Percentiles rank a stretch among this genome's conserved stretches.
These are phyloP conservation scores for Plasmopara muralis DNA, from an alignment of 352 stramenopile genomes.

Conservation along the genomic window DNA sequence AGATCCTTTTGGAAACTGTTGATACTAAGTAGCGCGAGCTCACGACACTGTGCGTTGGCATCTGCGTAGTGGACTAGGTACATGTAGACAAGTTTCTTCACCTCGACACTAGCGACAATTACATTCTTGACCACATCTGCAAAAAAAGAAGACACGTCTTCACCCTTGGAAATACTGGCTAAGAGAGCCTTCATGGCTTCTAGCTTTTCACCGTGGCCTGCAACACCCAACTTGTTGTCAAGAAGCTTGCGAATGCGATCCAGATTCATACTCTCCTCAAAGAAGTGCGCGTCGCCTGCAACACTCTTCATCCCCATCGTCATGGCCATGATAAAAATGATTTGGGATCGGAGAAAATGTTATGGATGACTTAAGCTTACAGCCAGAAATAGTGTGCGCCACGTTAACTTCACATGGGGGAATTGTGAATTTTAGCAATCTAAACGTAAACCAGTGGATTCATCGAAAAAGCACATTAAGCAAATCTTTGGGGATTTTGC, in stretches of 20 bases:
- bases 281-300: conserved; percentile 93
- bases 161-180: conserved; percentile 95
- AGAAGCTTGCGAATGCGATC: conserved; percentile 82
- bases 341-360: too few relatives aligned
- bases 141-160: conserved; percentile 97
- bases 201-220: conserved; percentile 84
- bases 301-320: conserved; percentile 56
- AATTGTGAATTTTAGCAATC: too few relatives aligned
- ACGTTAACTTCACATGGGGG: too few relatives aligned
- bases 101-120: conserved; percentile 91
- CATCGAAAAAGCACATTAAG: too few relatives aligned
- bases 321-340: conserved; percentile 9
- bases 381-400: too few relatives aligned
- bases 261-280: conserved; percentile 94
- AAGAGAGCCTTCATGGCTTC: conserved; percentile 98
- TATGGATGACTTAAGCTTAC: too few relatives aligned
- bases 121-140: conserved; percentile 96
- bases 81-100: conserved; percentile 99
- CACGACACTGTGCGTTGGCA: conserved; percentile 90
- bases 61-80: conserved; percentile 99
- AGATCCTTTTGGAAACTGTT: conserved; percentile 99
- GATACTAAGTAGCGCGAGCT: conserved; percentile 96
- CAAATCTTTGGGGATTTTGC: too few relatives aligned
- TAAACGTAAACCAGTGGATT: too few relatives aligned
- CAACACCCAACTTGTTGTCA: conserved; percentile 85